Percentiles rank a stretch among this genome's conserved stretches.
phyloP scores from a whole-genome alignment of 441 rosid species.

The Adansonia rubrostipa region DNA sequence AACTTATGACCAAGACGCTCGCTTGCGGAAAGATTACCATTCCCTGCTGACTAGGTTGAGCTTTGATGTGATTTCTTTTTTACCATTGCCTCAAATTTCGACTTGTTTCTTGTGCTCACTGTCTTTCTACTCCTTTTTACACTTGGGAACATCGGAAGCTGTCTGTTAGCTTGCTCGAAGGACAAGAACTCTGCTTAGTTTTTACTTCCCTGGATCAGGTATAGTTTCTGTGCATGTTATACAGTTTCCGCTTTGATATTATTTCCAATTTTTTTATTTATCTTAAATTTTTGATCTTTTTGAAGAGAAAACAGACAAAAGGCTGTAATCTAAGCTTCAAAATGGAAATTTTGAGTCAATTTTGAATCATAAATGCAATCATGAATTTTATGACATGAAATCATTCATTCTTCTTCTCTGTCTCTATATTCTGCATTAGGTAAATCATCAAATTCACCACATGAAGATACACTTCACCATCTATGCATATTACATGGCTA shows the following conservation, averaged over 20 bases:
- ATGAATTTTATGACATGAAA: no score
- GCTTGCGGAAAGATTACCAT: conserved; percentile 74
- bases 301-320: neutral
- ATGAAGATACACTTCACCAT: no score
- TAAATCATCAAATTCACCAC: neutral
- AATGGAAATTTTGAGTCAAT: neutral
- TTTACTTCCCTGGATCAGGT: conserved; percentile 28
- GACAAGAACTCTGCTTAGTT: conserved; percentile 52
- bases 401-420: neutral
- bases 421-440: neutral
- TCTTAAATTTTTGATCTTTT: neutral
- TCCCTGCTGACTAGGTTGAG: conserved; percentile 69
- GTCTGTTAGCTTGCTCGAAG: conserved; percentile 79
- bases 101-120: neutral
- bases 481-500: no score
- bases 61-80: neutral
- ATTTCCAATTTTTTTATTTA: neutral
- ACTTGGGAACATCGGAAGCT: conserved; percentile 86
- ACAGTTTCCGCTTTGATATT: neutral
- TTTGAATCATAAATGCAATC: neutral
- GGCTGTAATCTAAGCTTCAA: neutral
- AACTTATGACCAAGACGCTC: conserved; percentile 55
- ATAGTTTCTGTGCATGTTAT: conserved; percentile 15
- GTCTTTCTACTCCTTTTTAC: conserved; percentile 29
- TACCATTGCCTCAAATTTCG: neutral